A percentile compares a stretch with the other conserved stretches of the same genome.
phyloP scores from a whole-genome alignment of 2,329 filamentous ascomycete species.

The Fusarium citri region DNA sequence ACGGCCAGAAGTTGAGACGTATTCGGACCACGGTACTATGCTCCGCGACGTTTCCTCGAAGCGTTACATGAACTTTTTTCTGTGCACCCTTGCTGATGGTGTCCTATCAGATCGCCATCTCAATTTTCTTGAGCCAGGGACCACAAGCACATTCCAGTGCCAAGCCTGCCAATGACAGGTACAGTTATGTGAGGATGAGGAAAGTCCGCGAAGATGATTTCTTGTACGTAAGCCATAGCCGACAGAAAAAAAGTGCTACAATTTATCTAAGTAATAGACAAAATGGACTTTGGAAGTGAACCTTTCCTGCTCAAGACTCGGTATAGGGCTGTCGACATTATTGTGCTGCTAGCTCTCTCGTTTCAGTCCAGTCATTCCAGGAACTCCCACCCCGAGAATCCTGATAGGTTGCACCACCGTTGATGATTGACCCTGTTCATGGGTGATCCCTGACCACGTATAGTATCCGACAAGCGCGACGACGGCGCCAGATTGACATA shows the following conservation, averaged over 20 bases:
- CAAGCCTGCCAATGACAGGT: conserved; percentile 32
- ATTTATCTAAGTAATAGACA: background rate
- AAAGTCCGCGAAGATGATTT: conserved; percentile 1
- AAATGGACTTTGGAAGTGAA: background rate
- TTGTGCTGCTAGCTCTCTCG: background rate
- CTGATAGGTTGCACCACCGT: conserved; percentile 40
- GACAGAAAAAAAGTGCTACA: background rate
- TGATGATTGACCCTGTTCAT: conserved; percentile 31
- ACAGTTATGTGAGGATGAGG: conserved; percentile 13
- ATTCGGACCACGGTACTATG: conserved; percentile 21
- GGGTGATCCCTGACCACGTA: conserved; percentile 35
- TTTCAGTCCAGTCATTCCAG: conserved; percentile 9
- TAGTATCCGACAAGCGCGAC: conserved; percentile 20
- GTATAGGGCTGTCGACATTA: conserved; percentile 7
- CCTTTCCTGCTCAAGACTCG: background rate
- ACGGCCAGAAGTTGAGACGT: conserved; percentile 34
- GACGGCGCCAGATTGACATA: conserved; percentile 31
- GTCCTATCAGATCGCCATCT: conserved; percentile 45
- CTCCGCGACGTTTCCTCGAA: conserved; percentile 22
- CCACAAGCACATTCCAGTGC: conserved; percentile 18
- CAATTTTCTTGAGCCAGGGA: conserved; percentile 20
- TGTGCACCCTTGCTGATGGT: conserved; percentile 27
- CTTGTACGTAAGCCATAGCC: background rate
- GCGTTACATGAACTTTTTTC: conserved; percentile 23
- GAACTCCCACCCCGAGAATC: conserved; percentile 5